Percentiles rank a stretch among this genome's conserved stretches.
Evolutionary conservation across 129 eudicot genomes (phyloP).

Genomic region (Centaurea solstitialis): DNA sequence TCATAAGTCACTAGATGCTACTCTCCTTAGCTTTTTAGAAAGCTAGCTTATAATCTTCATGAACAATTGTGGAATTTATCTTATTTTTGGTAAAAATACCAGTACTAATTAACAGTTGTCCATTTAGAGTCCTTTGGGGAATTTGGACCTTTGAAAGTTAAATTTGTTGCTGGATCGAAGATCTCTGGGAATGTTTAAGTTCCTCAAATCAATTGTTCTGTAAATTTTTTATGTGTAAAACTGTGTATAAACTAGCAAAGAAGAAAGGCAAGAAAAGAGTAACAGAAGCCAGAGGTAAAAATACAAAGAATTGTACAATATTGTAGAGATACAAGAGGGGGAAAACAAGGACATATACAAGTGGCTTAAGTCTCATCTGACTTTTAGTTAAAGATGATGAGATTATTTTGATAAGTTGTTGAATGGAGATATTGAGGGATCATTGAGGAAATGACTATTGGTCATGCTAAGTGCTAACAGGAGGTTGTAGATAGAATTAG

Average conservation of each 20-base stretch:
- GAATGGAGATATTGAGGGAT: not conserved
- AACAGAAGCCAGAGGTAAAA: not conserved
- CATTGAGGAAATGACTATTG: not conserved
- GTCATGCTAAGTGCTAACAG: no score
- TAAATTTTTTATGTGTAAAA: no score
- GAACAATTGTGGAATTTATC: not conserved
- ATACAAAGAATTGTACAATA: not conserved
- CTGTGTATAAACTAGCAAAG: no score
- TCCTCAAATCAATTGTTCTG: not conserved
- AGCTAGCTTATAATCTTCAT: not conserved
- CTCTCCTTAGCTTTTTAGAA: no score
- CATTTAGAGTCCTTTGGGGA: not conserved
- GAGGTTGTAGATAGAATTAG: no score
- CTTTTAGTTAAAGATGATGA: not conserved
- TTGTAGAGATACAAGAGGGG: not conserved
- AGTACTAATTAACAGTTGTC: not conserved
- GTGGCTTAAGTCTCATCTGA: not conserved
- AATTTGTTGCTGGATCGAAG: not conserved
- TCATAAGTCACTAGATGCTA: no score
- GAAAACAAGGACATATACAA: not conserved
- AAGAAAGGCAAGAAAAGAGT: no score
- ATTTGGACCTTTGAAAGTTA: not conserved
- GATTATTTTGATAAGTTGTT: not conserved
- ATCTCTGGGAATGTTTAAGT: not conserved
- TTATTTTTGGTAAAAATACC: not conserved